phyloP scores from a whole-genome alignment of 805 yeast species.

The Saccharomyces mikatae region DNA sequence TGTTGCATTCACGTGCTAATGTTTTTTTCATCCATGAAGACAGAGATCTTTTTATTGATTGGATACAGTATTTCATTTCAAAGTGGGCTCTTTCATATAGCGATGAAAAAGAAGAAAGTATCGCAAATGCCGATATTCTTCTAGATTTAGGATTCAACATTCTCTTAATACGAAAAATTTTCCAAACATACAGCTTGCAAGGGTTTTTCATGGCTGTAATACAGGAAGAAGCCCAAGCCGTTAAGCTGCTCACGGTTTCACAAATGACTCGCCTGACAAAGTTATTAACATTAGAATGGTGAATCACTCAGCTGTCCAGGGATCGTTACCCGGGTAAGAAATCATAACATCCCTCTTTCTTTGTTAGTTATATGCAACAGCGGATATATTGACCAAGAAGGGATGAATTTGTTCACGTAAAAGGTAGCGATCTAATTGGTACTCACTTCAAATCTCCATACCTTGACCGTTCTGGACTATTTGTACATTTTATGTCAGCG shows the following conservation, averaged over 20 bases:
- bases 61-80: background rate
- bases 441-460: background rate
- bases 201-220: background rate
- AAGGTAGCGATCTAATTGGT: background rate
- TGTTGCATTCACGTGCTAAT: conserved; percentile 6
- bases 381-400: background rate
- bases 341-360: background rate
- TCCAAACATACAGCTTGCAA: background rate
- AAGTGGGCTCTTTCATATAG: background rate
- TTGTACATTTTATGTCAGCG: background rate
- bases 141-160: background rate
- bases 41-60: background rate
- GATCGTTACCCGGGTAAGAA: background rate
- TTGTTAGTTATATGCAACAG: background rate
- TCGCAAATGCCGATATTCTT: background rate
- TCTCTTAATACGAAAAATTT: background rate
- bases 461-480: background rate
- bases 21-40: conserved; percentile 2
- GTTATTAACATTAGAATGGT: background rate
- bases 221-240: background rate
- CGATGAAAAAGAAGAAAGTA: background rate
- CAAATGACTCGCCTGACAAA: background rate
- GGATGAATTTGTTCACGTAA: background rate
- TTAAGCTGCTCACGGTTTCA: background rate
- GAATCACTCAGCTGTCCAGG: background rate